These are phyloP conservation scores for Glonium stellatum DNA, from an alignment of 495 filamentous ascomycete genomes.

Conservation along the genomic window DNA sequence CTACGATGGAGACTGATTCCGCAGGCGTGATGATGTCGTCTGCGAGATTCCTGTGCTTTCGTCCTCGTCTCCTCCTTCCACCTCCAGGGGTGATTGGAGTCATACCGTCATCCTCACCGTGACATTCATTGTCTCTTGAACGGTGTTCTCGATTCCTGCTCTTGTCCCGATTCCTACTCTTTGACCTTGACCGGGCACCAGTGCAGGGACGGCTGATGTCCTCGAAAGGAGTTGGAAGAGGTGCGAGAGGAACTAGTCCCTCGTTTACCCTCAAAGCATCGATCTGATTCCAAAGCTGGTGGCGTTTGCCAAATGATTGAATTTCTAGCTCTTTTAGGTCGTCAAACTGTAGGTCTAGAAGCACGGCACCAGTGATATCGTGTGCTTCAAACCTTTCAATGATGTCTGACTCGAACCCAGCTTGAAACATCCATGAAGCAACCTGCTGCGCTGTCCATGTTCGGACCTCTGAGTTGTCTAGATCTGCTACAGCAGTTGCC, in stretches of 20 bases:
- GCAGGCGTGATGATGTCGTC: slow-evolving; percentile 63
- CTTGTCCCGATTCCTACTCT: slow-evolving; percentile 17
- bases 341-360: slow-evolving; percentile 80
- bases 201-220: slow-evolving; percentile 37
- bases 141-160: slow-evolving; percentile 18
- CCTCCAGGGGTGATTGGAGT: slow-evolving; percentile 38
- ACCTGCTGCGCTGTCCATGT: slow-evolving; percentile 70
- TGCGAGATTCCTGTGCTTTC: slow-evolving; percentile 38
- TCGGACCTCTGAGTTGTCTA: slow-evolving; percentile 51
- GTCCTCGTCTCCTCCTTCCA: slow-evolving; percentile 40
- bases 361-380: slow-evolving; percentile 79
- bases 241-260: slow-evolving; percentile 41
- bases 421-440: slow-evolving; percentile 67
- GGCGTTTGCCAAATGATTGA: slow-evolving; percentile 85
- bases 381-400: slow-evolving; percentile 82
- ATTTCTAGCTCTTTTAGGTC: slow-evolving; percentile 94
- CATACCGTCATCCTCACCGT: slow-evolving; percentile 33
- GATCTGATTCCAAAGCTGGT: slow-evolving; percentile 79
- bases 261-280: slow-evolving; percentile 53
- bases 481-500: slow-evolving; percentile 42
- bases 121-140: slow-evolving; percentile 19
- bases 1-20: slow-evolving; percentile 86
- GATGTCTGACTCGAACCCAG: slow-evolving; percentile 61
- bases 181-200: slow-evolving; percentile 17
- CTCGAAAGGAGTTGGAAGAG: slow-evolving; percentile 39